phyloP scores from a whole-genome alignment of 805 yeast genomes.

The Lachancea quebecensis region DNA sequence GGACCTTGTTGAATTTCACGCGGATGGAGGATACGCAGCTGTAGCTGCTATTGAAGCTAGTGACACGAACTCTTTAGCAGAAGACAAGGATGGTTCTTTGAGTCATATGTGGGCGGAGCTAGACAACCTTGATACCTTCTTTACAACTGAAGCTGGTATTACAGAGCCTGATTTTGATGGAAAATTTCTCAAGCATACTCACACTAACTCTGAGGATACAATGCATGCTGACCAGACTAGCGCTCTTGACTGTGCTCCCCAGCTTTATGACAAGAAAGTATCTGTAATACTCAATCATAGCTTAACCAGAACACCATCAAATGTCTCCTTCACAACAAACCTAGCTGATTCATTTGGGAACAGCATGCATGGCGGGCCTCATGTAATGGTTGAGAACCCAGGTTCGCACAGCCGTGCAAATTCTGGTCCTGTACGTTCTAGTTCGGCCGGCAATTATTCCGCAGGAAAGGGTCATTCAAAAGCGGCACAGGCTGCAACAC shows the following conservation, averaged over 20 bases:
- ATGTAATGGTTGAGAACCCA: slow-evolving; percentile 10
- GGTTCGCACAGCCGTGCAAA: slow-evolving; percentile 10
- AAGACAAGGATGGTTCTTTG: slow-evolving; percentile 64
- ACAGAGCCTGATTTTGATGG: slow-evolving; percentile 13
- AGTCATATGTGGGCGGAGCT: slow-evolving; percentile 90
- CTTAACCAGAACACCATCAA: slow-evolving; percentile 66
- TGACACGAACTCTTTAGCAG: slow-evolving; percentile 35
- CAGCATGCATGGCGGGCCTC: slow-evolving; percentile 19
- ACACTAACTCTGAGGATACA: slow-evolving; percentile 54
- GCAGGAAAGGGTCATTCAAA: slow-evolving; percentile 1
- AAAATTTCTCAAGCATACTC: slow-evolving; percentile 27
- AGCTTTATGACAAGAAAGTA: slow-evolving; percentile 71
- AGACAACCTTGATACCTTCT: slow-evolving; percentile 83
- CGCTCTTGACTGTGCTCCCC: slow-evolving; percentile 68
- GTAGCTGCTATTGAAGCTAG: slow-evolving; percentile 23
- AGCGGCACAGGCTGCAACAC: slow-evolving; percentile 10
- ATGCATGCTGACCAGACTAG: slow-evolving; percentile 41
- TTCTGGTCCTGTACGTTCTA: slow-evolving; percentile 17
- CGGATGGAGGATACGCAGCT: slow-evolving; percentile 27
- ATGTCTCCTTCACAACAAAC: slow-evolving; percentile 68
- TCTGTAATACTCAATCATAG: slow-evolving; percentile 67
- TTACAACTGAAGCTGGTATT: slow-evolving; percentile 48
- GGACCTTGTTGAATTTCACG: slow-evolving; percentile 30
- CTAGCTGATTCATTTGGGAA: slow-evolving; percentile 59
- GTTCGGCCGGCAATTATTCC: slow-evolving; percentile 4